These are phyloP conservation scores for Gossypium herbaceum DNA, from an alignment of 345 rosid species.

Conservation along the genomic window DNA sequence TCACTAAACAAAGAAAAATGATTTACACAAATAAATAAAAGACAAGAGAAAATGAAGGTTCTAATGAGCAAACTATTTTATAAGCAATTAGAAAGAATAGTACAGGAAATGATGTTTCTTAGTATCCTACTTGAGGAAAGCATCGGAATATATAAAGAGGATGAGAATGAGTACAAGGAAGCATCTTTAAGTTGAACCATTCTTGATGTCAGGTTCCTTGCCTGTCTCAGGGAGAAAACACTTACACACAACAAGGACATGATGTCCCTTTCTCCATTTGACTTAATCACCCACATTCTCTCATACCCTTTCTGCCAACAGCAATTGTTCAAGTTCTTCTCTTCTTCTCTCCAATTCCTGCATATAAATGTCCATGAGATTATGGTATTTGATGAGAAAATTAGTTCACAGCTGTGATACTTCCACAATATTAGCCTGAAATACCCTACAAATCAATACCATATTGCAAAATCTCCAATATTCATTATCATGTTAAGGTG, in stretches of 20 bases:
- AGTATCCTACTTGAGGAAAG: constrained; percentile 4
- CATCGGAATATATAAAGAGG: not conserved
- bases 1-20: not conserved
- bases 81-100: not conserved
- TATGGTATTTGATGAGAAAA: not conserved
- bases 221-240: not conserved
- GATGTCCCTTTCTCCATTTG: not conserved
- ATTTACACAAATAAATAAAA: not conserved
- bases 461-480: not conserved
- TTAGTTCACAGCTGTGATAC: not conserved
- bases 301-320: constrained; percentile 49
- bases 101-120: not conserved
- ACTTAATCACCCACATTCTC: not conserved
- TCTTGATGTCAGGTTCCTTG: not conserved
- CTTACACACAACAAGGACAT: not conserved
- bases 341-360: constrained; percentile 82
- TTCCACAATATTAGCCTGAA: not conserved
- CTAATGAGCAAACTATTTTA: not conserved
- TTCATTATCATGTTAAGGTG: constrained; percentile 1
- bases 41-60: not conserved
- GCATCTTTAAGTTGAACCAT: not conserved
- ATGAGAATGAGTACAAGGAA: not conserved
- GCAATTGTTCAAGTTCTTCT: constrained; percentile 85
- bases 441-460: not conserved
- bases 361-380: not conserved